Percentiles rank a stretch among this genome's conserved stretches.
These are phyloP conservation scores for Discostella stelligeroides DNA, from an alignment of 108 stramenopile species.

Conservation along the genomic window DNA sequence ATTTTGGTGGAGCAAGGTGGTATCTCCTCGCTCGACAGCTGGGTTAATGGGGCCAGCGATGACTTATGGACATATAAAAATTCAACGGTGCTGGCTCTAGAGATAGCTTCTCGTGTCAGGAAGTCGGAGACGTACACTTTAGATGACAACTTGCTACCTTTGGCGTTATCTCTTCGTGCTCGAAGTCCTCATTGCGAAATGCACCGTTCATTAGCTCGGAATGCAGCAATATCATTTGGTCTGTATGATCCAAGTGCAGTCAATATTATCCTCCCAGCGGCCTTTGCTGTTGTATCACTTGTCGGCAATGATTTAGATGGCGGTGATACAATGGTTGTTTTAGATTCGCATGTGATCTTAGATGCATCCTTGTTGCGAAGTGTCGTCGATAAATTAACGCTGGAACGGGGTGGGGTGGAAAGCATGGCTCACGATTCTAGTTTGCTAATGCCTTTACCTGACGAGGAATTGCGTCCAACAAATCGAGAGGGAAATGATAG, in stretches of 20 bases:
- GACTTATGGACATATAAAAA: conserved; percentile 31
- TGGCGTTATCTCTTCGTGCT: conserved; percentile 67
- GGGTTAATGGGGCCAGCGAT: conserved; percentile 18
- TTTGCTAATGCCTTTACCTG: conserved; percentile 36
- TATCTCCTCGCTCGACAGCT: conserved; percentile 16
- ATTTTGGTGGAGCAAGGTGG: conserved; percentile 33
- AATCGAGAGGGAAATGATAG: conserved; percentile 8
- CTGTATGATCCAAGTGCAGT: conserved; percentile 19
- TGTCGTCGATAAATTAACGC: conserved; percentile 26
- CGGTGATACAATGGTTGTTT: background rate
- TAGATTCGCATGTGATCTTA: conserved; percentile 22
- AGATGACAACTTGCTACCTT: conserved; percentile 48
- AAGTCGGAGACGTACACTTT: conserved; percentile 19
- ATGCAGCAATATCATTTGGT: conserved; percentile 48
- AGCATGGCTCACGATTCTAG: conserved; percentile 2
- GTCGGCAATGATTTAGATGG: conserved; percentile 4
- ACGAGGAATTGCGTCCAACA: conserved; percentile 36
- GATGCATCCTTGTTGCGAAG: conserved; percentile 27
- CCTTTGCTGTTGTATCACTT: conserved; percentile 30
- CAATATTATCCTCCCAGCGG: conserved; percentile 9
- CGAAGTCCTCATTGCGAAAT: conserved; percentile 79
- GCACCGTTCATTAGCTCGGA: conserved; percentile 69
- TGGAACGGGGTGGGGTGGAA: background rate
- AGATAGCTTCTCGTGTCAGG: conserved; percentile 39
- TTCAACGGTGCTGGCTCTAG: conserved; percentile 33